Percentiles rank a stretch among this genome's conserved stretches.
phyloP scores from a whole-genome alignment of 768 basidiomycete species.

The Termitomyces sp. region DNA sequence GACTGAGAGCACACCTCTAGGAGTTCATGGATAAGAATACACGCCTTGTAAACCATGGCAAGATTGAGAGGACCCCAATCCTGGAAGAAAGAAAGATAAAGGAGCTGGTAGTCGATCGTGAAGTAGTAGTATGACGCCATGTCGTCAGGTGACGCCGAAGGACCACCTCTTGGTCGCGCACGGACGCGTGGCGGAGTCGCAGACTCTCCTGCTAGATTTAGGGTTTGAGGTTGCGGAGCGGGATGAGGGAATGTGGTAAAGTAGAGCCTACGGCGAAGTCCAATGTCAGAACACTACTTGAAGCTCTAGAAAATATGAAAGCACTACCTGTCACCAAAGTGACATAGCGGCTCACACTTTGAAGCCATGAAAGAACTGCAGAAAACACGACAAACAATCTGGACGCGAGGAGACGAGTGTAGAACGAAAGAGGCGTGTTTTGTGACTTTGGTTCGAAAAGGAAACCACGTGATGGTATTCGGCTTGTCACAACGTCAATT shows the following conservation, averaged over 20 bases:
- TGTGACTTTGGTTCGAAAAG: slow-evolving; percentile 13
- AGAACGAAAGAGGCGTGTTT: slow-evolving; percentile 19
- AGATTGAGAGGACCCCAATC: slow-evolving; percentile 93
- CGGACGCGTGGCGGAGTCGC: slow-evolving; percentile 58
- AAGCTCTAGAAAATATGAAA: slow-evolving; percentile 1
- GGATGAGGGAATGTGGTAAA: slow-evolving; percentile 88
- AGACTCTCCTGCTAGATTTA: slow-evolving; percentile 56
- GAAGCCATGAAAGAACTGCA: slow-evolving; percentile 31
- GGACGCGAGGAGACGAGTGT: slow-evolving; percentile 14
- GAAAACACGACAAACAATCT: slow-evolving; percentile 12
- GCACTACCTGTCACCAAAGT: slow-evolving; percentile 70
- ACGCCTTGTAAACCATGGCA: slow-evolving; percentile 90
- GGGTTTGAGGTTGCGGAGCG: slow-evolving; percentile 53
- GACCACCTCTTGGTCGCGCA: slow-evolving; percentile 50
- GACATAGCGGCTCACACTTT: slow-evolving; percentile 72
- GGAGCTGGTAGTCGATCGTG: slow-evolving; percentile 87
- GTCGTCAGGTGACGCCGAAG: slow-evolving; percentile 66
- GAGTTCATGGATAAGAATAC: slow-evolving; percentile 86
- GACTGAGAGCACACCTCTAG: slow-evolving; percentile 55
- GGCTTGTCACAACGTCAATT: neutral
- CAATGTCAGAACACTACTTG: slow-evolving; percentile 8
- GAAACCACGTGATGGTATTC: slow-evolving; percentile 17
- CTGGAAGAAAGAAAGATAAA: slow-evolving; percentile 91
- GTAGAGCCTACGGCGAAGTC: slow-evolving; percentile 52
- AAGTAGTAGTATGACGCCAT: slow-evolving; percentile 82